phyloP scores from a whole-genome alignment of 805 yeast species.

The Candida alai region DNA sequence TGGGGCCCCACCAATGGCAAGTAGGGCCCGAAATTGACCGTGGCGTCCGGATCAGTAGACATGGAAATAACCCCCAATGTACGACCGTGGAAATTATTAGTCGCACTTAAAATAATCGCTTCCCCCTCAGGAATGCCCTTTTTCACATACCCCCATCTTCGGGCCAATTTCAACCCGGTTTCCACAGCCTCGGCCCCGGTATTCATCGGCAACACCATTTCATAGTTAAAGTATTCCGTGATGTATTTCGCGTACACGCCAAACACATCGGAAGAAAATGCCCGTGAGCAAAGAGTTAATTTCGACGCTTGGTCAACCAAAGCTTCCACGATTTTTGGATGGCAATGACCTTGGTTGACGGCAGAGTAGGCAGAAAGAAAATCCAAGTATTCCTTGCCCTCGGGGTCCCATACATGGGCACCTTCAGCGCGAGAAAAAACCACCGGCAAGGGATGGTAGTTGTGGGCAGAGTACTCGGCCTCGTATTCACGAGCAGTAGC shows the following conservation, averaged over 20 bases:
- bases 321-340: slow-evolving; percentile 85
- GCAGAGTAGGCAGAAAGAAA: slow-evolving; percentile 95
- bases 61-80: slow-evolving; percentile 92
- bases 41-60: slow-evolving; percentile 95
- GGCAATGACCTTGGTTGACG: slow-evolving; percentile 97
- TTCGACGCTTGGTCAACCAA: slow-evolving; percentile 80
- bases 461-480: slow-evolving; percentile 85
- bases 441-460: slow-evolving; percentile 95
- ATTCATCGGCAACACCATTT: slow-evolving; percentile 94
- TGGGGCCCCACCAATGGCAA: slow-evolving; percentile 78
- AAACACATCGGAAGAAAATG: slow-evolving; percentile 85
- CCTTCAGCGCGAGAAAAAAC: slow-evolving; percentile 85
- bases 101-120: slow-evolving; percentile 84
- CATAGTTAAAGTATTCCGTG: slow-evolving; percentile 86
- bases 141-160: slow-evolving; percentile 94
- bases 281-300: slow-evolving; percentile 85
- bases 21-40: slow-evolving; percentile 86
- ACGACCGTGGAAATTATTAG: slow-evolving; percentile 94
- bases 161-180: slow-evolving; percentile 87
- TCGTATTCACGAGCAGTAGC: slow-evolving; percentile 65
- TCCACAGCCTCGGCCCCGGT: slow-evolving; percentile 99
- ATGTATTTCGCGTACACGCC: slow-evolving; percentile 83
- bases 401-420: slow-evolving; percentile 97
- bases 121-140: slow-evolving; percentile 80
- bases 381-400: slow-evolving; percentile 90